phyloP scores from a whole-genome alignment of 768 basidiomycete species.

The Rhizopogon vesiculosus region DNA sequence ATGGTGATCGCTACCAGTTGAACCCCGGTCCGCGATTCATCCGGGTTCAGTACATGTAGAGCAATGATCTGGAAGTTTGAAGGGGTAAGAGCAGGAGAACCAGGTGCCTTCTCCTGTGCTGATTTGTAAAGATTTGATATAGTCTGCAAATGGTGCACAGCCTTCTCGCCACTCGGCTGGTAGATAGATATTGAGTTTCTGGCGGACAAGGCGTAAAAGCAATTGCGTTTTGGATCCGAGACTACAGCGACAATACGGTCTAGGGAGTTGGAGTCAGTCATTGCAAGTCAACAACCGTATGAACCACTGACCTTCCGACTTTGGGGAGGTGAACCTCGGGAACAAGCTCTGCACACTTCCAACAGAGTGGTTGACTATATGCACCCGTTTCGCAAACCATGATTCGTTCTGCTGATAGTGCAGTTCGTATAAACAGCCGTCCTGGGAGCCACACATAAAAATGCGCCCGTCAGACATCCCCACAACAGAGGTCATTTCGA shows the following conservation, averaged over 20 bases:
- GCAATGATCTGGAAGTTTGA: slow-evolving; percentile 66
- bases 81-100: slow-evolving; percentile 65
- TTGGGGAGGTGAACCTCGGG: slow-evolving; percentile 64
- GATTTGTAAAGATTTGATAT: slow-evolving; percentile 70
- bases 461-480: slow-evolving; percentile 82
- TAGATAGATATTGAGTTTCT: slow-evolving; percentile 66
- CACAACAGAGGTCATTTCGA: slow-evolving; percentile 81
- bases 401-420: slow-evolving; percentile 88
- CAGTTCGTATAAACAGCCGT: slow-evolving; percentile 88
- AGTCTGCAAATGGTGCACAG: slow-evolving; percentile 68
- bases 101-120: slow-evolving; percentile 79
- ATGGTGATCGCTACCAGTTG: slow-evolving; percentile 80
- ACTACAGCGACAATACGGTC: slow-evolving; percentile 70
- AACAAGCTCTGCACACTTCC: slow-evolving; percentile 75
- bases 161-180: slow-evolving; percentile 56
- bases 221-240: slow-evolving; percentile 63
- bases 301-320: slow-evolving; percentile 54
- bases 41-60: slow-evolving; percentile 62
- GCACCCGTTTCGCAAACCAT: slow-evolving; percentile 87
- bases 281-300: not conserved
- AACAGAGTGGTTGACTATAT: slow-evolving; percentile 84
- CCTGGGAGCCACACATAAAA: slow-evolving; percentile 83
- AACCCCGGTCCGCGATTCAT: slow-evolving; percentile 63
- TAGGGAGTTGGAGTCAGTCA: slow-evolving; percentile 24
- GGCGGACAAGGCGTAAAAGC: slow-evolving; percentile 73